A percentile compares a stretch with the other conserved stretches of the same genome.
Evolutionary conservation across 345 rosid genomes (phyloP).

Genomic region (Syzygium oleosum): DNA sequence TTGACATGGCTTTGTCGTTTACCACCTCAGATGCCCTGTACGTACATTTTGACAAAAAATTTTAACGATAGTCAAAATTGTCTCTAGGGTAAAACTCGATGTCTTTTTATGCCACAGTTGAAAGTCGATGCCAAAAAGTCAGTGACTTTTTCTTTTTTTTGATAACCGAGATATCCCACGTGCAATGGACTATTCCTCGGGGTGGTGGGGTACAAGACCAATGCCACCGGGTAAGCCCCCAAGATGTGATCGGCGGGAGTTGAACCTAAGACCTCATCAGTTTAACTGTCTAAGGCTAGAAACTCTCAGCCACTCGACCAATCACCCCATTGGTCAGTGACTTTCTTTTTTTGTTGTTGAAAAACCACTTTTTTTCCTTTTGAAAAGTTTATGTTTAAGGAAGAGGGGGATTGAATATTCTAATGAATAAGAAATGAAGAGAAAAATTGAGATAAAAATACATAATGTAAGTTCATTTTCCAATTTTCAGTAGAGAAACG

Average conservation of each 20-base stretch:
- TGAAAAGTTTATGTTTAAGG: not conserved
- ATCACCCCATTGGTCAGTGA: too few relatives aligned
- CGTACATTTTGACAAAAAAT: fast-evolving
- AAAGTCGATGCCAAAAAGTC: too few relatives aligned
- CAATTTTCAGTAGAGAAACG: not conserved
- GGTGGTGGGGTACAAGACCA: too few relatives aligned
- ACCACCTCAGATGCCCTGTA: fast-evolving
- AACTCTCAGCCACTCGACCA: too few relatives aligned
- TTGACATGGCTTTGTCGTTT: fast-evolving
- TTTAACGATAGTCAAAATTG: not conserved
- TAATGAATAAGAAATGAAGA: not conserved
- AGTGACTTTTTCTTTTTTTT: not conserved
- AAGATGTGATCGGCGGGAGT: too few relatives aligned
- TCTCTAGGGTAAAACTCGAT: not conserved
- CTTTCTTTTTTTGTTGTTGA: not conserved
- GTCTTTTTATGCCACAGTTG: not conserved
- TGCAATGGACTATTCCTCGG: too few relatives aligned
- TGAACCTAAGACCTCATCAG: too few relatives aligned
- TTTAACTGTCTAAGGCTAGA: too few relatives aligned
- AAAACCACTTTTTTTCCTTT: not conserved
- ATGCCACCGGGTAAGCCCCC: too few relatives aligned
- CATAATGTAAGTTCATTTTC: not conserved
- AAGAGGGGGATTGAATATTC: not conserved
- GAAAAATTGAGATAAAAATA: not conserved
- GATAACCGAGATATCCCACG: too few relatives aligned